A percentile compares a stretch with the other conserved stretches of the same genome.
These are phyloP conservation scores for Cryomyces minteri DNA, from an alignment of 495 filamentous ascomycete genomes.

Conservation along the genomic window DNA sequence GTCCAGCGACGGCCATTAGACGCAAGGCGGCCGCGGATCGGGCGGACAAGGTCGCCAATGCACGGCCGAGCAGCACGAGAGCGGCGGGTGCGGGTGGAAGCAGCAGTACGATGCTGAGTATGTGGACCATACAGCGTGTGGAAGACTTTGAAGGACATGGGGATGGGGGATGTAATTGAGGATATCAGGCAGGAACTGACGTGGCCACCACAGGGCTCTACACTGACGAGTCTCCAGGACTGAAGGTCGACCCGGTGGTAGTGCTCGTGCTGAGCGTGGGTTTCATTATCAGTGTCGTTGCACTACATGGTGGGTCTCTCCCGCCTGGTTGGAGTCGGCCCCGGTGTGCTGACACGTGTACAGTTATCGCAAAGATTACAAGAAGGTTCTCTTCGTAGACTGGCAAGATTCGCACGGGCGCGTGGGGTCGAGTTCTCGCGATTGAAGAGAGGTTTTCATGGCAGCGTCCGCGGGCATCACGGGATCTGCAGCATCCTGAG, in stretches of 20 bases:
- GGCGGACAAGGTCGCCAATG: conserved; percentile 87
- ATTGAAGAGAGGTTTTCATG: too few species aligned
- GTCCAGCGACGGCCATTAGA: conserved; percentile 84
- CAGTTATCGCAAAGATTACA: conserved; percentile 94
- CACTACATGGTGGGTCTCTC: conserved; percentile 66
- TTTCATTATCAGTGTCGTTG: conserved; percentile 97
- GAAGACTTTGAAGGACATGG: background rate
- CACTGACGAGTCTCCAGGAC: conserved; percentile 89
- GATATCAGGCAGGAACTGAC: background rate
- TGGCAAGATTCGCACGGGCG: too few species aligned
- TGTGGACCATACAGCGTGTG: conserved; percentile 14
- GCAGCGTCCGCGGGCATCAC: too few species aligned
- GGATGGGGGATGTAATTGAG: background rate
- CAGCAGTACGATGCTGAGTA: conserved; percentile 93
- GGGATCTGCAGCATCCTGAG: too few species aligned
- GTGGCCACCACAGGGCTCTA: conserved; percentile 49
- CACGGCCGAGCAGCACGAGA: conserved; percentile 71
- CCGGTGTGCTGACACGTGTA: conserved; percentile 4
- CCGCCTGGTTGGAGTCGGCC: background rate
- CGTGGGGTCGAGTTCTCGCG: too few species aligned
- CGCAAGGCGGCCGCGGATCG: conserved; percentile 87
- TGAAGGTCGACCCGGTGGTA: conserved; percentile 94
- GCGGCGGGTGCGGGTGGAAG: conserved; percentile 90
- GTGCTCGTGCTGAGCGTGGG: conserved; percentile 86
- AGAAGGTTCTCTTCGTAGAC: conserved; percentile 58